Percentiles rank a stretch among this genome's conserved stretches.
These are phyloP conservation scores for Talaromyces rugulosus DNA, from an alignment of 2,329 filamentous ascomycete species.

Conservation along the genomic window DNA sequence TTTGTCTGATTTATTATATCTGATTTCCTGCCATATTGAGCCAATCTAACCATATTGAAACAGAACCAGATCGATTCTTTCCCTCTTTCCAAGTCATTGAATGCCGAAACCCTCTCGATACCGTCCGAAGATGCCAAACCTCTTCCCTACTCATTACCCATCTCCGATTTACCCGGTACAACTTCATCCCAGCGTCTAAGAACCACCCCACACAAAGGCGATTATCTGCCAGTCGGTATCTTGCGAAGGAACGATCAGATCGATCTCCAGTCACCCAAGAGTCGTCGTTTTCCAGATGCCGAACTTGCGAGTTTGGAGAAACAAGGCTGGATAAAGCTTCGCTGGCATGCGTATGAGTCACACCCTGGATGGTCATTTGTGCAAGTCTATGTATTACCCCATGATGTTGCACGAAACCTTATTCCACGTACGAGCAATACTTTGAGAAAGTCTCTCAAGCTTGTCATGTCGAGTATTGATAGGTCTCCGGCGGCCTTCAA, in stretches of 20 bases:
- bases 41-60: not conserved
- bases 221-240: slow-evolving; percentile 31
- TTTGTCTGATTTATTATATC: not conserved
- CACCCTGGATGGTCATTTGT: slow-evolving; percentile 19
- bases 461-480: slow-evolving; percentile 39
- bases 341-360: slow-evolving; percentile 15
- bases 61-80: not conserved
- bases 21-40: slow-evolving; percentile 9
- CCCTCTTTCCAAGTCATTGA: not conserved
- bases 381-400: slow-evolving; percentile 38
- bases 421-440: slow-evolving; percentile 29
- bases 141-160: not conserved
- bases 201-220: slow-evolving; percentile 9
- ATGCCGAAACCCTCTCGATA: not conserved
- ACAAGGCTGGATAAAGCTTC: slow-evolving; percentile 34
- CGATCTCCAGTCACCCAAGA: not conserved
- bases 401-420: slow-evolving; percentile 32
- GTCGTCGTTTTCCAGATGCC: slow-evolving; percentile 14
- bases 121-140: not conserved
- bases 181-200: not conserved
- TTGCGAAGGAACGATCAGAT: slow-evolving; percentile 17
- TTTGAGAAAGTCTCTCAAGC: slow-evolving; percentile 33
- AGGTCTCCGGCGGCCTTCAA: slow-evolving; percentile 36
- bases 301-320: slow-evolving; percentile 26
- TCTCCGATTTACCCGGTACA: not conserved